Percentiles rank a stretch among this genome's conserved stretches.
These are phyloP conservation scores for Ogataea ramenticola DNA, from an alignment of 805 yeast species.

Conservation along the genomic window DNA sequence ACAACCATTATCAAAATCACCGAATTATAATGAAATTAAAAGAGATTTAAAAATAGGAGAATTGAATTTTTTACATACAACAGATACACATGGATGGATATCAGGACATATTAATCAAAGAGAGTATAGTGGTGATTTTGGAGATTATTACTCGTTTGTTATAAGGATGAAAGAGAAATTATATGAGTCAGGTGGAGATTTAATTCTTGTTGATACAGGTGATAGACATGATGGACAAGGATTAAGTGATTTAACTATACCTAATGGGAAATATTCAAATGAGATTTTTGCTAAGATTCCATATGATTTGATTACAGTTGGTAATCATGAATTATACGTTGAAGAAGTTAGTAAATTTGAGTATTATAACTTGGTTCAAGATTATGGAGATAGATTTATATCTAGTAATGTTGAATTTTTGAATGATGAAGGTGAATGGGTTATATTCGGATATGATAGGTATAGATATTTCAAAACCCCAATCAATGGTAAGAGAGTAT, in stretches of 20 bases:
- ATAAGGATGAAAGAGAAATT: constrained; percentile 33
- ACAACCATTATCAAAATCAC: constrained; percentile 27
- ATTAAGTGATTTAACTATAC: constrained; percentile 65
- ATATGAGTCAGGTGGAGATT: constrained; percentile 41
- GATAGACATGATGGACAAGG: constrained; percentile 97
- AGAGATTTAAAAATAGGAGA: constrained; percentile 63
- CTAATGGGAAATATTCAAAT: constrained; percentile 62
- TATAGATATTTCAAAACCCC: constrained; percentile 61
- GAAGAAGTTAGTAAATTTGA: constrained; percentile 61
- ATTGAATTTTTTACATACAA: constrained; percentile 83
- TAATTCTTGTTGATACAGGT: constrained; percentile 78
- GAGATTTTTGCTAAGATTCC: constrained; percentile 51
- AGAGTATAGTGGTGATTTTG: constrained; percentile 84
- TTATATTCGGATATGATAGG: constrained; percentile 59
- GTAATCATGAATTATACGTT: constrained; percentile 84
- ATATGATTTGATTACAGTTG: constrained; percentile 76
- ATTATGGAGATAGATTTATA: constrained; percentile 59
- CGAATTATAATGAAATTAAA: constrained; percentile 29
- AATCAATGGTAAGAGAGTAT: constrained; percentile 39
- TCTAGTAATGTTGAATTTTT: constrained; percentile 64
- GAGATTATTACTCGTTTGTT: constrained; percentile 73
- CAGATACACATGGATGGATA: constrained; percentile 97
- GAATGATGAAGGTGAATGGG: constrained; percentile 35
- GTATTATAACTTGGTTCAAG: constrained; percentile 48
- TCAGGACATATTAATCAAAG: constrained; percentile 81